These are phyloP conservation scores for Apiospora kogelbergensis DNA, from an alignment of 2,329 filamentous ascomycete genomes.

Conservation along the genomic window DNA sequence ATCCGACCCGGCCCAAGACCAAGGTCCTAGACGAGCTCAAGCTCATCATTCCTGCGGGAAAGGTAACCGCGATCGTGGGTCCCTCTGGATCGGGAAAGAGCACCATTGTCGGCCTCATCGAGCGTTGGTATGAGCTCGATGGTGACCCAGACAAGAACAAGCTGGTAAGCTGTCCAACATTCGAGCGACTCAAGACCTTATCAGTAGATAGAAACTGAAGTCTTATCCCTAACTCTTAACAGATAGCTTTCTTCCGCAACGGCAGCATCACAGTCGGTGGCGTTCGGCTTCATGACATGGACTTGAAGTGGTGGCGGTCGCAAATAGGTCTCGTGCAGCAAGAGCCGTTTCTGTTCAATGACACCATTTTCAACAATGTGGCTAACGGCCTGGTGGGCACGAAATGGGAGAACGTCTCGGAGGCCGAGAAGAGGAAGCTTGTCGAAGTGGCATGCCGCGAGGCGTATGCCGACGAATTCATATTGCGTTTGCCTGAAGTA, in stretches of 20 bases:
- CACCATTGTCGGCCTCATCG: slow-evolving; percentile 69
- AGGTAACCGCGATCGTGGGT: slow-evolving; percentile 45
- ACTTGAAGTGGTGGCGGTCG: slow-evolving; percentile 81
- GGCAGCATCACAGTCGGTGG: slow-evolving; percentile 73
- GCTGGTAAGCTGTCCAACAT: slow-evolving; percentile 20
- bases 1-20: slow-evolving; percentile 43
- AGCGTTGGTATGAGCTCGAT: slow-evolving; percentile 68
- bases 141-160: slow-evolving; percentile 38
- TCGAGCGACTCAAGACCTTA: not conserved
- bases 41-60: slow-evolving; percentile 43
- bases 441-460: slow-evolving; percentile 55
- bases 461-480: slow-evolving; percentile 60
- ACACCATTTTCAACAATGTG: slow-evolving; percentile 46
- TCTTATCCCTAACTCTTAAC: not conserved
- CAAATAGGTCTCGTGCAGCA: slow-evolving; percentile 87
- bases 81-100: slow-evolving; percentile 73
- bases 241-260: slow-evolving; percentile 34
- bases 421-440: slow-evolving; percentile 53
- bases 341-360: slow-evolving; percentile 87
- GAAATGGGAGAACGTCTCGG: slow-evolving; percentile 61
- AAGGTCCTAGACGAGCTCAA: slow-evolving; percentile 47
- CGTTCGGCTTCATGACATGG: slow-evolving; percentile 74
- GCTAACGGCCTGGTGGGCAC: slow-evolving; percentile 81
- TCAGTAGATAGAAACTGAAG: not conserved
- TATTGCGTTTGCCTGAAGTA: slow-evolving; percentile 48